Evolutionary conservation across 495 filamentous ascomycete species (phyloP), one percentile per base, ranked within the genome.

Genomic region (Geopyxis carbonaria): DNA sequence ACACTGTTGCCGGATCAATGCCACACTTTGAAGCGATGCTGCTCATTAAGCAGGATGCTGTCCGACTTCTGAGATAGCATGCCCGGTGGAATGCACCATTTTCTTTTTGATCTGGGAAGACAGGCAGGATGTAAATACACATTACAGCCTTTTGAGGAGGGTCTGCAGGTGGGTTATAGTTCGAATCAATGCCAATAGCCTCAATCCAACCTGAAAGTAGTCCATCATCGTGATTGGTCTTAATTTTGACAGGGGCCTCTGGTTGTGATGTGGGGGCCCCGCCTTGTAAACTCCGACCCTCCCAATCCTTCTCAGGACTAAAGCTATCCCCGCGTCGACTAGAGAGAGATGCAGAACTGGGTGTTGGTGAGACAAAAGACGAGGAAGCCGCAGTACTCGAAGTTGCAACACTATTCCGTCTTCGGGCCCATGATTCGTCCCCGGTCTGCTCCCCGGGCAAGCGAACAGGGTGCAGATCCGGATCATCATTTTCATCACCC

Each of bases 401-500:
- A 10, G 48, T 52, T 32, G 53, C 55, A 14, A 56, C 51, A 23
- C 55, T 60, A 19, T 47, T 53, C 16, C 53, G 45, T 25, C 57
- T 47, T 8, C 47, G 50, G 16, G 48, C 45, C 57, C 57, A 59
- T 7, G 45, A 39, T 38, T 55, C 55, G 22, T 56, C 51, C 3
- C 65, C 62, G 57, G 32, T 75, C 70, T 3, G 66, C 34, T 83
- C 80, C 8, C 80, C 78, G 1, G 73, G 63, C 3, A 95, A 63
- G 30, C 66, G 62, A 21, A 94, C 85, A 0, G 89, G 89, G 51
- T 79, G 77, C 11, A 78, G 55, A 59, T 95, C 91, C 2, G 86
- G 84, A 51, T 97, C 89, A 51, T 97, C 89, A 10, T 70, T 58
- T 16, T 84, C 80, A 2, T 80, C 76, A 34, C 85, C 91, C 28